These are phyloP conservation scores for Rhazya stricta DNA, from an alignment of 257 asterid genomes.

Conservation along the genomic window DNA sequence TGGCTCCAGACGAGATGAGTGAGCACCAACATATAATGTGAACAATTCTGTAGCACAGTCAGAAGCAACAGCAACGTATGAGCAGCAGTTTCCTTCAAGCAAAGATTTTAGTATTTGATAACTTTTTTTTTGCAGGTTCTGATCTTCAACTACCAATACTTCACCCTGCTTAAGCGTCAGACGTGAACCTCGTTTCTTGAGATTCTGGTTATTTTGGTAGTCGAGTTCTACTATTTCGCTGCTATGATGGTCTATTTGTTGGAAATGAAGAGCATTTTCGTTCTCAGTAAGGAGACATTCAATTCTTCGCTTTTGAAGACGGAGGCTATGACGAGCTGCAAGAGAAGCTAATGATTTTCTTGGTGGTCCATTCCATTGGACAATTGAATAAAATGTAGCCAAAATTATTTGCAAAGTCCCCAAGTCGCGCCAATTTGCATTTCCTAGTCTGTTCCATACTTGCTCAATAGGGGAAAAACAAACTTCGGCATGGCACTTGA, in stretches of 20 bases:
- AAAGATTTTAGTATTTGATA: constrained; percentile 48
- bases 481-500: constrained; percentile 54
- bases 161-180: constrained; percentile 54
- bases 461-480: constrained; percentile 52
- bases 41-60: constrained; percentile 32
- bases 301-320: constrained; percentile 66
- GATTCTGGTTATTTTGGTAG: constrained; percentile 23
- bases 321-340: constrained; percentile 62
- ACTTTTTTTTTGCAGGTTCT: constrained; percentile 40
- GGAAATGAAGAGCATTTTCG: constrained; percentile 35
- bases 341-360: constrained; percentile 69
- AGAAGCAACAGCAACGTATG: constrained; percentile 44
- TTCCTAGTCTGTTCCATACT: constrained; percentile 86
- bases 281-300: constrained; percentile 36
- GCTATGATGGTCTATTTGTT: constrained; percentile 22
- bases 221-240: constrained; percentile 53
- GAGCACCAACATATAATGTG: constrained; percentile 62
- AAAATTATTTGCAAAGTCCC: constrained; percentile 65
- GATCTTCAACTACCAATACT: constrained; percentile 59
- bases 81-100: constrained; percentile 40
- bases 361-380: constrained; percentile 68
- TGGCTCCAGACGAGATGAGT: constrained; percentile 71
- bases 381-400: constrained; percentile 57
- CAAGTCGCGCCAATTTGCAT: constrained; percentile 80
- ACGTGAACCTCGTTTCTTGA: constrained; percentile 33